Evolutionary conservation across 1,284 basidiomycete genomes (phyloP), one percentile per base, ranked within the genome.

Genomic region (Heterobasidion irregulare): DNA sequence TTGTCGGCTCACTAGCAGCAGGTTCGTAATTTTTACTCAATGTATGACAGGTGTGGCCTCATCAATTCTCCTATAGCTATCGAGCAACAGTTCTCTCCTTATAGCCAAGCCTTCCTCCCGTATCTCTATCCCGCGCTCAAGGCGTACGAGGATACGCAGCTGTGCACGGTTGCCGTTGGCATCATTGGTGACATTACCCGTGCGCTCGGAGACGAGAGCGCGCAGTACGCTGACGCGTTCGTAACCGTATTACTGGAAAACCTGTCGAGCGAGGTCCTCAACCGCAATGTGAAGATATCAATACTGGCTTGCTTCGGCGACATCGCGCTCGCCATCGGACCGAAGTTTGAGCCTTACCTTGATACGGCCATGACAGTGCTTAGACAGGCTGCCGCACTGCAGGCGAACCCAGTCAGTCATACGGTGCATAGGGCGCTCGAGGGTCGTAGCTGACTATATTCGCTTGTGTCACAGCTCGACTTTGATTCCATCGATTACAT

Each of bases 231-330:
- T 47, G 80, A 84, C 62, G 79, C 85, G 8, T 94, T 98, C 72
- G 95, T 99, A 88, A 85, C 83, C 13, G 89, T 92, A 8, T 77
- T 99, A 19, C 79, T 98, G 45, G 91, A 95, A 70, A 94, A 97
- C 66, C 77, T 99, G 53, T 91, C 94, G 70, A 94, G 90, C 63
- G 88, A 95, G 0, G 84, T 93, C 43, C 77, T 99, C 57, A 91
- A 94, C 68, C 83, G 96, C 54, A 92, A 90, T 62, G 97, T 98
- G 67, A 99, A 99, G 79, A 96, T 98, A 47, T 88, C 90, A 13
- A 94, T 98, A 63, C 75, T 99, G 58, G 88, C 91, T 13, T 94
- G 92, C 71, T 99, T 99, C 66, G 97, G 97, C 41, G 96, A 99
- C 68, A 90, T 99, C 61, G 96, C 95, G 8, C 78, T 99, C 19